phyloP scores from a whole-genome alignment of 2,329 filamentous ascomycete species.

The Exophiala sp. region DNA sequence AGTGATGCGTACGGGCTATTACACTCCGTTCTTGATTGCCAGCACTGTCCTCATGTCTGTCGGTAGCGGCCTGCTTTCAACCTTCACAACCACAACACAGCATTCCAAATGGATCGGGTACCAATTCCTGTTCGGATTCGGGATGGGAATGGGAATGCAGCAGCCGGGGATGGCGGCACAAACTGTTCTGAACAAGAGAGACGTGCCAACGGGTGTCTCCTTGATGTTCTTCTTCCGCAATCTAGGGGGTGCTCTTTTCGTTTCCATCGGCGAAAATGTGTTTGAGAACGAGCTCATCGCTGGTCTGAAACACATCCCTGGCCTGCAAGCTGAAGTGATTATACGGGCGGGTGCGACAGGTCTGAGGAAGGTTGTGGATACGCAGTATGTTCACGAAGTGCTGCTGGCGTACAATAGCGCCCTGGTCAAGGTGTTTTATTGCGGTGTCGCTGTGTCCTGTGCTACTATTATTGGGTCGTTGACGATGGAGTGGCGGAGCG shows the following conservation, averaged over 20 bases:
- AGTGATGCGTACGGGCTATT: constrained; percentile 22
- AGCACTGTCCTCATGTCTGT: constrained; percentile 27
- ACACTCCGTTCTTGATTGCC: constrained; percentile 26
- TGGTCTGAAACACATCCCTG: too few species aligned
- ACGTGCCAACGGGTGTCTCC: constrained; percentile 26
- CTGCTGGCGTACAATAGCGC: too few species aligned
- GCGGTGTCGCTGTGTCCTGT: too few species aligned
- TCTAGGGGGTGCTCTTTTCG: constrained; percentile 27
- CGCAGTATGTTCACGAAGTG: too few species aligned
- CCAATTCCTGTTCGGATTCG: constrained; percentile 28
- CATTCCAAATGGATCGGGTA: constrained; percentile 30
- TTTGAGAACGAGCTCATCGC: too few species aligned
- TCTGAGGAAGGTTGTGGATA: too few species aligned
- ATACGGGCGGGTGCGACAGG: too few species aligned
- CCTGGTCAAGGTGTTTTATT: too few species aligned
- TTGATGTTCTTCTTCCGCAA: constrained; percentile 23
- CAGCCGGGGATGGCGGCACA: constrained; percentile 25
- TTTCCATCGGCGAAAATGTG: constrained; percentile 27
- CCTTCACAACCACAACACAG: constrained; percentile 20
- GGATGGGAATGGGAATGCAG: constrained; percentile 28
- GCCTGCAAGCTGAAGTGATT: too few species aligned
- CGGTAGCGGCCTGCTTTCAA: constrained; percentile 30
- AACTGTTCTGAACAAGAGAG: constrained; percentile 16
- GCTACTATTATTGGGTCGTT: too few species aligned
- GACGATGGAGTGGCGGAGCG: too few species aligned